Conservation (phyloP, 495 filamentous ascomycete genomes). For the Arthonia radiata region DNA sequence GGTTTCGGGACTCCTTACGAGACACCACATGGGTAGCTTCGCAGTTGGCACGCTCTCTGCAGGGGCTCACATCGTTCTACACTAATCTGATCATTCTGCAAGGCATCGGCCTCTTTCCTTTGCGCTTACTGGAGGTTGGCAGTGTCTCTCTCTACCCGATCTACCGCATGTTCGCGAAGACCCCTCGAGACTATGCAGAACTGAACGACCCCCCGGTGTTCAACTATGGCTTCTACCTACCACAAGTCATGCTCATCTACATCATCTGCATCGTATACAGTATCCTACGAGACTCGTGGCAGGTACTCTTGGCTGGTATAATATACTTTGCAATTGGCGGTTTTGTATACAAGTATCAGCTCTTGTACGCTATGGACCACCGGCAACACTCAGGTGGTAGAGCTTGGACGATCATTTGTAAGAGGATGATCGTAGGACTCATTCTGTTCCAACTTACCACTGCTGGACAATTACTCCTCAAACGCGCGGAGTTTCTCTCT, state of each 20-base stretch:
- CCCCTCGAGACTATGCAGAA: constrained; percentile 76
- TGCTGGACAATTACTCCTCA: constrained; percentile 64
- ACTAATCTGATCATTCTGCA: constrained; percentile 89
- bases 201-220: constrained; percentile 64
- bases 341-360: constrained; percentile 94
- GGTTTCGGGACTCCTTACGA: constrained; percentile 43
- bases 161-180: constrained; percentile 50
- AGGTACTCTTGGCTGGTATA: constrained; percentile 61
- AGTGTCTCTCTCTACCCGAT: constrained; percentile 68
- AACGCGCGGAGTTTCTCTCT: constrained; percentile 40
- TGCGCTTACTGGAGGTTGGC: constrained; percentile 77
- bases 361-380: constrained; percentile 96
- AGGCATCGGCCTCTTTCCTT: constrained; percentile 72
- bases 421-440: constrained; percentile 60
- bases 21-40: constrained; percentile 59
- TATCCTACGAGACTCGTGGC: constrained; percentile 57
- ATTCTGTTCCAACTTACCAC: constrained; percentile 76
- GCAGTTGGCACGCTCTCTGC: constrained; percentile 49
- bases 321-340: constrained; percentile 74
- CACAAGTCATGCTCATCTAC: constrained; percentile 70
- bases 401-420: constrained; percentile 89
- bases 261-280: constrained; percentile 92
- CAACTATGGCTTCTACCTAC: constrained; percentile 88
- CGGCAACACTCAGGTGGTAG: constrained; percentile 81
- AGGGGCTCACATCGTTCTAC: constrained; percentile 57